phyloP scores from a whole-genome alignment of 2,329 filamentous ascomycete species.

The Talaromyces sp. region DNA sequence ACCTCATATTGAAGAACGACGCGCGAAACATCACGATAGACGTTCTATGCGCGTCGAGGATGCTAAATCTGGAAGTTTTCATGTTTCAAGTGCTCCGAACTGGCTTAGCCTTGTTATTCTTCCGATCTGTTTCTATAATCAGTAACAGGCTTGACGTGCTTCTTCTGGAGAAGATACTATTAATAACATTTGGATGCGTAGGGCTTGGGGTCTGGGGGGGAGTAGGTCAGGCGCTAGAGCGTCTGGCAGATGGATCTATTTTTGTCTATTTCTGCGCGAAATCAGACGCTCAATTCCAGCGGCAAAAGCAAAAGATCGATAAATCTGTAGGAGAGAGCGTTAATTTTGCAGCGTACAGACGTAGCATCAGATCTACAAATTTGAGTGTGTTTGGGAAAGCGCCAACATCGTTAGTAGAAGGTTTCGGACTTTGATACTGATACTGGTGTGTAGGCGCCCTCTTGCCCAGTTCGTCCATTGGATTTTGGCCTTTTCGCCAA shows the following conservation, averaged over 20 bases:
- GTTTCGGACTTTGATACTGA: not conserved
- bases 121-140: slow-evolving; percentile 24
- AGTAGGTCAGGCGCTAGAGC: not conserved
- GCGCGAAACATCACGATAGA: slow-evolving; percentile 27
- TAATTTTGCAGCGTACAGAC: not conserved
- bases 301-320: slow-evolving; percentile 7
- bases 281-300: slow-evolving; percentile 6
- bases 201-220: not conserved
- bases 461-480: slow-evolving; percentile 25
- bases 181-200: slow-evolving; percentile 15
- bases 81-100: slow-evolving; percentile 19
- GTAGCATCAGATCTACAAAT: not conserved
- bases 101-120: slow-evolving; percentile 8
- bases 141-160: slow-evolving; percentile 20
- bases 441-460: slow-evolving; percentile 12
- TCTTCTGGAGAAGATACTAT: slow-evolving; percentile 17
- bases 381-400: slow-evolving; percentile 13
- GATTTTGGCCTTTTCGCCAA: slow-evolving; percentile 21
- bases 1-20: slow-evolving; percentile 16
- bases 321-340: not conserved
- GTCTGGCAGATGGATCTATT: not conserved
- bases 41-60: slow-evolving; percentile 9
- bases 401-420: not conserved
- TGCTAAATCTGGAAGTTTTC: slow-evolving; percentile 38
- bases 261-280: slow-evolving; percentile 1